Percentiles rank a stretch among this genome's conserved stretches.
Conservation (phyloP, 1,139 yeast species). For the Nadsonia commutata region DNA sequence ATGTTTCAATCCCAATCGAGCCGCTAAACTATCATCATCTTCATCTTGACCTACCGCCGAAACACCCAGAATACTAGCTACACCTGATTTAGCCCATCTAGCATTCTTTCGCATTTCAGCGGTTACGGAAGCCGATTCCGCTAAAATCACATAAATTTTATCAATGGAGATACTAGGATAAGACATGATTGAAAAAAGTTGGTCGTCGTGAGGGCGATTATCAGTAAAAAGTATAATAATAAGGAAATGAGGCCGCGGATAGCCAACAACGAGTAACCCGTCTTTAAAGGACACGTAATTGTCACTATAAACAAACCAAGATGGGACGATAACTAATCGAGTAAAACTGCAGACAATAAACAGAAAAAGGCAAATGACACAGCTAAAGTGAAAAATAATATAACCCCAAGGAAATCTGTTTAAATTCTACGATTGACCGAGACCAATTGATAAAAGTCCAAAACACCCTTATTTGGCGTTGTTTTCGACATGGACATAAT, state of each 20-base stretch:
- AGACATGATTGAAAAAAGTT: background rate
- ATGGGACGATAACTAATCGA: no score
- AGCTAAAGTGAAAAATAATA: no score
- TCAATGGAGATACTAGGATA: conserved; percentile 33
- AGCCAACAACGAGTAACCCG: no score
- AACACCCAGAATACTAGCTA: conserved; percentile 68
- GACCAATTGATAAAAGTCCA: no score
- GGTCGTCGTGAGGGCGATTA: background rate
- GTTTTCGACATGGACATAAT: no score
- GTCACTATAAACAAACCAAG: no score
- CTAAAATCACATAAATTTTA: conserved; percentile 70
- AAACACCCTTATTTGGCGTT: no score
- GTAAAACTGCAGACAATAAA: no score
- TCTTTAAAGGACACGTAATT: no score
- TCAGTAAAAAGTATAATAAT: background rate
- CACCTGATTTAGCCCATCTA: conserved; percentile 73
- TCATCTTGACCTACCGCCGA: conserved; percentile 24
- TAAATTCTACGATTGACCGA: no score
- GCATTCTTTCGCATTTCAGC: conserved; percentile 85
- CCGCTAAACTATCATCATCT: conserved; percentile 20
- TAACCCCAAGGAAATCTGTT: no score
- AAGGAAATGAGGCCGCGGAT: background rate
- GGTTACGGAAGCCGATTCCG: conserved; percentile 76
- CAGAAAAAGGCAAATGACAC: no score
- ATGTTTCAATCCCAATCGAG: conserved; percentile 15